A percentile compares a stretch with the other conserved stretches of the same genome.
These are phyloP conservation scores for Euphrasia confusa DNA, from an alignment of 257 asterid species.

Conservation along the genomic window DNA sequence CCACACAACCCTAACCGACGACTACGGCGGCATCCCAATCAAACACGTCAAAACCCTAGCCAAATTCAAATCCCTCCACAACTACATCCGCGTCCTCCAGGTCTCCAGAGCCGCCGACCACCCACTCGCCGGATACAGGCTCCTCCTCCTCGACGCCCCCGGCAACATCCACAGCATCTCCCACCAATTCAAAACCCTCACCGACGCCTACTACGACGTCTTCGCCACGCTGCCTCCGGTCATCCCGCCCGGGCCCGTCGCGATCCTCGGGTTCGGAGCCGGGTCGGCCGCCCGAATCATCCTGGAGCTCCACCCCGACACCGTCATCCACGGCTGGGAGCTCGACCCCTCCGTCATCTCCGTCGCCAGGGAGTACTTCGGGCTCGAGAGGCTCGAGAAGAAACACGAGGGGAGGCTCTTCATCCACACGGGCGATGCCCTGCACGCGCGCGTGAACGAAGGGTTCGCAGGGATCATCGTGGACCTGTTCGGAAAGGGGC, in stretches of 20 bases:
- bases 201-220: conserved; percentile 72
- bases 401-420: conserved; percentile 44
- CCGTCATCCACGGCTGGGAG: conserved; percentile 70
- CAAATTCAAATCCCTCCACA: conserved; percentile 76
- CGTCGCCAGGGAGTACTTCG: conserved; percentile 72
- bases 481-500: conserved; percentile 66
- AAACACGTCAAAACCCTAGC: conserved; percentile 68
- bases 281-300: conserved; percentile 66
- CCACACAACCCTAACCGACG: conserved; percentile 25
- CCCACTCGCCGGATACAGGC: conserved; percentile 75
- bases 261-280: conserved; percentile 86
- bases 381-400: conserved; percentile 58
- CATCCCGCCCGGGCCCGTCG: conserved; percentile 80
- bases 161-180: conserved; percentile 97
- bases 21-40: conserved; percentile 66
- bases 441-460: conserved; percentile 36
- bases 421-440: conserved; percentile 59
- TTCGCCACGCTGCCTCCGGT: conserved; percentile 81
- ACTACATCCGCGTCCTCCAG: conserved; percentile 75
- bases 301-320: conserved; percentile 53
- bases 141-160: conserved; percentile 81
- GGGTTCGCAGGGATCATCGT: conserved; percentile 69
- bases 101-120: conserved; percentile 84
- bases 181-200: conserved; percentile 53
- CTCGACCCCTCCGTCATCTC: conserved; percentile 72